These are phyloP conservation scores for Picea glauca DNA, from an alignment of 75 land plant species.

Conservation along the genomic window DNA sequence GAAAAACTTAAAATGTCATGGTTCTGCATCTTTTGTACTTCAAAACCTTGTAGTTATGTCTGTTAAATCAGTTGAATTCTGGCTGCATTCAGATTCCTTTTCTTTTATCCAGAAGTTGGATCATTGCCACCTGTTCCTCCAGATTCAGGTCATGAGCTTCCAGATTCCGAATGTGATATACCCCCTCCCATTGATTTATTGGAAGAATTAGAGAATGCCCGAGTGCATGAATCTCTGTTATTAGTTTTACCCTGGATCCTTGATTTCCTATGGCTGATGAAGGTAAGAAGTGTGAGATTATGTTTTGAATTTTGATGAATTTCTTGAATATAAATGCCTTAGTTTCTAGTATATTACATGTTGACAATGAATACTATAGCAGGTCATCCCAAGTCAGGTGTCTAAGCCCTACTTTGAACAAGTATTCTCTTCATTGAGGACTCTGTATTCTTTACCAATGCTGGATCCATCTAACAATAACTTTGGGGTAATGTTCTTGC, in stretches of 20 bases:
- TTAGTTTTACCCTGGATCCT: slow-evolving; percentile 41
- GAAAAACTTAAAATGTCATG: not conserved
- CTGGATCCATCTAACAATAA: slow-evolving; percentile 23
- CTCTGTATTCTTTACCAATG: slow-evolving; percentile 28
- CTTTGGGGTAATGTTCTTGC: slow-evolving; percentile 30
- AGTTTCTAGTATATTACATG: not conserved
- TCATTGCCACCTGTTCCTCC: slow-evolving; percentile 9
- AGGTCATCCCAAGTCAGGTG: slow-evolving; percentile 23
- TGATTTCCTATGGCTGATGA: slow-evolving; percentile 31
- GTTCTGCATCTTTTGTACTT: not conserved
- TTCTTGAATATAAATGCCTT: not conserved
- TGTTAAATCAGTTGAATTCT: not conserved
- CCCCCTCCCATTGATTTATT: slow-evolving; percentile 28
- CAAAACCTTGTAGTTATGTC: not conserved
- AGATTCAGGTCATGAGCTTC: not conserved
- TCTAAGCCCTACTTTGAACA: slow-evolving; percentile 21
- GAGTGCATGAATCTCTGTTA: slow-evolving; percentile 23
- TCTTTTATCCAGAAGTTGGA: slow-evolving; percentile 26
- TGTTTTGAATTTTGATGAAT: not conserved
- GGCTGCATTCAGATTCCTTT: slow-evolving; percentile 29
- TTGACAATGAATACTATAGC: slow-evolving; percentile 1
- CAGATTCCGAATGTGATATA: slow-evolving; percentile 16
- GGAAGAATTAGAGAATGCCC: slow-evolving; percentile 18
- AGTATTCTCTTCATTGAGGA: slow-evolving; percentile 17
- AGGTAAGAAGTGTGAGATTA: slow-evolving; percentile 11